Conservation (phyloP, 163 green algal species). For the Scenedesmus sp. region DNA sequence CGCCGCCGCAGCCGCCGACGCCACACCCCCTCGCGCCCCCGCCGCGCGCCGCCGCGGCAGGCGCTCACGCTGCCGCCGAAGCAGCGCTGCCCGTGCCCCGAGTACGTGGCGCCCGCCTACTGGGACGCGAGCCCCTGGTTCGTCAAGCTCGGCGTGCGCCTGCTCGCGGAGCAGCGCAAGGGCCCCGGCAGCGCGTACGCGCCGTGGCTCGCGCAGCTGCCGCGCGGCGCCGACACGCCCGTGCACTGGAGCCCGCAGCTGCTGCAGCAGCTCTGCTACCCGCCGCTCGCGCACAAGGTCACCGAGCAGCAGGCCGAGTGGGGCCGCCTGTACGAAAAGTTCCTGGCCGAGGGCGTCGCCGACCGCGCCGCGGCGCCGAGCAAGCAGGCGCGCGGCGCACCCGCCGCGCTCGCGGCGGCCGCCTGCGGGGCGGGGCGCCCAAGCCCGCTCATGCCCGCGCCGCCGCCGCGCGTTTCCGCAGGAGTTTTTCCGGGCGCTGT, state of each 20-base stretch:
- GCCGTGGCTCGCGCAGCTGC: constrained; percentile 72
- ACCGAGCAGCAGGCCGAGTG: constrained; percentile 72
- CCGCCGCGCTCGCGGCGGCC: neutral
- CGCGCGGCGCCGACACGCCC: constrained; percentile 59
- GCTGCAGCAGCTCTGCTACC: constrained; percentile 73
- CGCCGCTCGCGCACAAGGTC: constrained; percentile 62
- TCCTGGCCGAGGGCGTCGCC: constrained; percentile 12
- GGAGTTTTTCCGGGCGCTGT: constrained; percentile 75
- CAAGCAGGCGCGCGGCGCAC: constrained; percentile 6
- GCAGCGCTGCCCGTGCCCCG: constrained; percentile 54
- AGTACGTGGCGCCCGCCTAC: constrained; percentile 35
- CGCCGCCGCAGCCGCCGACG: too few relatives aligned
- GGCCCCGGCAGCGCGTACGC: constrained; percentile 51
- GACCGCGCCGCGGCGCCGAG: neutral
- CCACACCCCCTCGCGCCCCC: too few relatives aligned
- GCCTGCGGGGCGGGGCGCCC: neutral
- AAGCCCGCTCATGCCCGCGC: neutral
- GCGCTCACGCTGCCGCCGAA: constrained; percentile 47
- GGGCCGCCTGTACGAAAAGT: constrained; percentile 60
- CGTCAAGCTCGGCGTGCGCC: constrained; percentile 70
- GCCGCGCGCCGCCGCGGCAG: too few relatives aligned
- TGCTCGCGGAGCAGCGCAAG: constrained; percentile 67
- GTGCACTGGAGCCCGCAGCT: constrained; percentile 66
- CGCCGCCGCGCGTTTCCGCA: neutral
- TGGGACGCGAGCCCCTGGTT: constrained; percentile 64